These are phyloP conservation scores for Penicillium sp. DNA, from an alignment of 2,329 filamentous ascomycete species.

Conservation along the genomic window DNA sequence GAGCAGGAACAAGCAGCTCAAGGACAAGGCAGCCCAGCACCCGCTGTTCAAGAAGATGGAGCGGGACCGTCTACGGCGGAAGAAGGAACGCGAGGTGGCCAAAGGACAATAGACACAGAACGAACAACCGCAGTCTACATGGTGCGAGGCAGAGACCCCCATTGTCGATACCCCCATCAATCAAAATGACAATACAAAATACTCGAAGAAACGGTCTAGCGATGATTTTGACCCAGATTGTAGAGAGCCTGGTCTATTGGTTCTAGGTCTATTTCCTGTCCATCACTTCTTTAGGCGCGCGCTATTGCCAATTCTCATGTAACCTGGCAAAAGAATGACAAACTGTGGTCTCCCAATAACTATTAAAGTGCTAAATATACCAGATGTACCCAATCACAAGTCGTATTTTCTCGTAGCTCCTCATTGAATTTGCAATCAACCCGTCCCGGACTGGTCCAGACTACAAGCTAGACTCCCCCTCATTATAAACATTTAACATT, in stretches of 20 bases:
- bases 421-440: background rate
- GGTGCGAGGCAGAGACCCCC: background rate
- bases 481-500: background rate
- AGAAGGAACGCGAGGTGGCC: conserved; percentile 51
- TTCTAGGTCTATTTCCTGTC: background rate
- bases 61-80: conserved; percentile 65
- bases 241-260: background rate
- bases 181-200: background rate
- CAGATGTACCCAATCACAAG: background rate
- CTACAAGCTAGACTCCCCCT: conserved; percentile 8
- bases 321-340: background rate
- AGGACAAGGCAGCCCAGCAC: conserved; percentile 65
- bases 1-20: conserved; percentile 70
- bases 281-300: background rate
- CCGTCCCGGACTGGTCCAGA: background rate
- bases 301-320: background rate
- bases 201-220: background rate
- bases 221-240: background rate
- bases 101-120: background rate
- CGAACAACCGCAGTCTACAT: background rate
- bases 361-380: background rate
- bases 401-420: background rate
- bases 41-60: conserved; percentile 71
- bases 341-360: background rate
- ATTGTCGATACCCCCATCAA: background rate